Base-by-base conservation (phyloP, 257 asterid species). In the Penstemon davidsonii region DNA sequence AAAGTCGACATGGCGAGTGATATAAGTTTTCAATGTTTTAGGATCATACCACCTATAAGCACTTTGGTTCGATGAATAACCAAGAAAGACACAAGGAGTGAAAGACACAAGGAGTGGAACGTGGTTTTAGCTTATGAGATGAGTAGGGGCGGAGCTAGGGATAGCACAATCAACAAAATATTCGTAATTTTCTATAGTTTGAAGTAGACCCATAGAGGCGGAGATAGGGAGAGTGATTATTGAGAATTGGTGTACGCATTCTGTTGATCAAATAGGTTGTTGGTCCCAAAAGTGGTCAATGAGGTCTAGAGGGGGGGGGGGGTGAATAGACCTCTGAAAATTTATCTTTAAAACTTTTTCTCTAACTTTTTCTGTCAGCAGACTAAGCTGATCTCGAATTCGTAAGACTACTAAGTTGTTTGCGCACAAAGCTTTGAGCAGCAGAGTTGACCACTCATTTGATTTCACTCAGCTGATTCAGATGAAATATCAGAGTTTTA, bases 61-160 rank as follows among this genome's bases (percentile, higher is more conserved):
- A 55, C 64, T 68, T 44, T 56, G 73, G 2, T 43, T 52, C 3
- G 18, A 3, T 0, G 73, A 68, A 7, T 68, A 68, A 0, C 73
- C 73, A 4, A 68, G 36, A 37, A 68, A 68, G 6, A 68, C n/a
- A 36, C 73, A 68, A 0, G 50, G 18, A 15, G 18, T 15, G 18
- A 15, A 15, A 15, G 18, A 15, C 18, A 15, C 18, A 68, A 0
- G 50, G 58, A 0, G 0, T 11, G 5, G 73, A 68, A 2, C 19
- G 58, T 4, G 45, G n/a, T 0, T 36, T 3, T 0, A 68, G 63
- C 38, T 68, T 68, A 5, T 45, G 18, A 6, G 37, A 0, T 0
- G 9, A 4, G 49, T 56, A 68, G 1, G 73, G 66, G 2, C 57
- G 47, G 3, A 68, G 47, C 73, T 46, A 68, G 4, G 73, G 73